Conservation (phyloP, 495 filamentous ascomycete genomes). For the Daldinia decipiens region DNA sequence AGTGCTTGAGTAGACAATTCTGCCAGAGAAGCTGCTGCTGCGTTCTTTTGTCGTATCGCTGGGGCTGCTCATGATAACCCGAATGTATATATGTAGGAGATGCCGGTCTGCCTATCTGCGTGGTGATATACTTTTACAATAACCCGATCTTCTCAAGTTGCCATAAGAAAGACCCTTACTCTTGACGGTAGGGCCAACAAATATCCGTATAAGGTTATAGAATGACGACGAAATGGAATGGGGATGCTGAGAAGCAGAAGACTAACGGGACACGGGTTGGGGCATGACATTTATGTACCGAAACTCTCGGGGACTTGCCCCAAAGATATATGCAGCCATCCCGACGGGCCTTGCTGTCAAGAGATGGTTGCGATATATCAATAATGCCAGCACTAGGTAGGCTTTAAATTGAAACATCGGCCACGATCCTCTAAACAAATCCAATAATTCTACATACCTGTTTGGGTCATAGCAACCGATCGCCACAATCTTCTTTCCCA, state of each 20-base stretch:
- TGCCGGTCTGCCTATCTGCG: background rate
- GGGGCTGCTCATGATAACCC: background rate
- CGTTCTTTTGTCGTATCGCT: background rate
- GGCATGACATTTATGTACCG: background rate
- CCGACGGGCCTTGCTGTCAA: background rate
- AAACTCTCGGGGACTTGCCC: background rate
- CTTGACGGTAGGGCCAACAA: background rate
- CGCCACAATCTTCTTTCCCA: background rate
- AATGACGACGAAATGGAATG: background rate
- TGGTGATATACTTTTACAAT: background rate
- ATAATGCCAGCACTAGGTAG: background rate
- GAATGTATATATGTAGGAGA: background rate
- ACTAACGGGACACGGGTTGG: background rate
- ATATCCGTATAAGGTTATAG: background rate
- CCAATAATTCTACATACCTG: background rate
- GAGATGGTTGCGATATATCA: background rate
- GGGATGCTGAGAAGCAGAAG: background rate
- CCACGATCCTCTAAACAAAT: background rate
- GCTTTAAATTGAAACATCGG: background rate
- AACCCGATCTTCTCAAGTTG: background rate
- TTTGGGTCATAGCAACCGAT: slow-evolving; percentile 1
- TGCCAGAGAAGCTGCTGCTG: background rate
- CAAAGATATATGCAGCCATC: slow-evolving; percentile 4
- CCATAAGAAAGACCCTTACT: background rate
- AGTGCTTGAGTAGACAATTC: background rate